Evolutionary conservation across 192 early-diverging fungal species (phyloP), one percentile per base, ranked within the genome.

Genomic region (Coemansia sp.): DNA sequence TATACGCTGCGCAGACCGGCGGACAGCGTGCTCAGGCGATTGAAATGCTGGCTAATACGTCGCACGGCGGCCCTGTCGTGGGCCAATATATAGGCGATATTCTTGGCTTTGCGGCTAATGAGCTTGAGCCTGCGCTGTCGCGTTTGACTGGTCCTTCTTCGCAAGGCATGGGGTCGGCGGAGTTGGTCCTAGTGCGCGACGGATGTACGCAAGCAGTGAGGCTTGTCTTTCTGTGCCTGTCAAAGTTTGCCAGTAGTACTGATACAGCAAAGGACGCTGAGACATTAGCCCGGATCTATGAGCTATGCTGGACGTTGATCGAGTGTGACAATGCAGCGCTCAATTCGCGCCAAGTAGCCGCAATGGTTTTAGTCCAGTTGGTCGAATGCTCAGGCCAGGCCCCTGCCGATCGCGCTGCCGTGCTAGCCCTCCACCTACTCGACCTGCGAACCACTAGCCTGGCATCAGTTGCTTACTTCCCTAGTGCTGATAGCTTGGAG

Each of bases 311-410:
- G 80, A 60, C 67, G 19, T 33, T 82, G 49, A 37, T 82, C 33
- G 68, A 59, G 30, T 33, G 52, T 55, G 52, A 58, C 55, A 38
- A 32, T 40, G 80, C 80, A 4, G 60, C 61, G 16, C 70, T 82
- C 7, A 77, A 77, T 37, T 68, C 75, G 32, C 80, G 80, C 0
- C 75, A 82, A 63, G 80, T 82, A 0, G 80, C 80, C 0, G 80
- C 80, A 6, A 76, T 82, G 80, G 69, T 74, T 3, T 62, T 77
- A 17, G 75, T 82, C 11, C 32, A 62, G 46, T 66, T 82, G 44
- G 69, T 82, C 17, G 75, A 77, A 52, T 69, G 80, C n/a, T 64
- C 80, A 1, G 80, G 80, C 1, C 23, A 66, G 32, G 35, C 75
- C 1, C 38, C 50, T 0, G 47, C 59, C 9, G 42, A 52, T 11